Conservation (phyloP, 2,329 filamentous ascomycete genomes). For the Scleromitrula shiraiana region DNA sequence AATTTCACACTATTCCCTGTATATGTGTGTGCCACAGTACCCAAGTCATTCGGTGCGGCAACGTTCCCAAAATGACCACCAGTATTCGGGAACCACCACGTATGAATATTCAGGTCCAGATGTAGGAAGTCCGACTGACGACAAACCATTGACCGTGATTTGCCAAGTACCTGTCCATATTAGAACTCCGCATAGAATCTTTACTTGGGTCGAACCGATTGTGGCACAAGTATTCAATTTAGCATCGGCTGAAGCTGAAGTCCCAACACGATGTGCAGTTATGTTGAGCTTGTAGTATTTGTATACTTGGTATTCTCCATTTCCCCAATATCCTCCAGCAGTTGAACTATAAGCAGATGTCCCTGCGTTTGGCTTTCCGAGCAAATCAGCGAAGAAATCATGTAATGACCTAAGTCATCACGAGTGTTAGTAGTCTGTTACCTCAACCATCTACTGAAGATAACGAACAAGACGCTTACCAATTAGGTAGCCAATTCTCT, state of each 20-base stretch:
- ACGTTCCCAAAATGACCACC: constrained; percentile 17
- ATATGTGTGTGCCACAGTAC: constrained; percentile 29
- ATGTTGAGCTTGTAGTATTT: constrained; percentile 39
- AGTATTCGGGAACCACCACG: constrained; percentile 24
- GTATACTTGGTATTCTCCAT: constrained; percentile 39
- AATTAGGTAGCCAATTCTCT: constrained; percentile 15
- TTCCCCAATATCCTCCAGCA: constrained; percentile 32
- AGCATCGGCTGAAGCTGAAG: constrained; percentile 26
- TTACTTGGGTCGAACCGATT: constrained; percentile 14
- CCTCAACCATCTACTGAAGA: too few relatives aligned
- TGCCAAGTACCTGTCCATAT: constrained; percentile 20
- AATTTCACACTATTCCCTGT: constrained; percentile 31
- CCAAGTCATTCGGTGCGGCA: constrained; percentile 25
- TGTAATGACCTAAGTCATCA: too few relatives aligned
- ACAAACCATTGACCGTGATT: constrained; percentile 18
- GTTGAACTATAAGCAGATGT: constrained; percentile 13
- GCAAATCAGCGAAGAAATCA: constrained; percentile 18
- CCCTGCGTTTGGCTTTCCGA: constrained; percentile 16
- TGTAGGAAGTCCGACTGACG: constrained; percentile 15
- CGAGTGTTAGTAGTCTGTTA: too few relatives aligned
- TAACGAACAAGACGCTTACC: too few relatives aligned
- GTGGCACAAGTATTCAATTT: constrained; percentile 20
- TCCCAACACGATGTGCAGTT: constrained; percentile 34
- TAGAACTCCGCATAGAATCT: constrained; percentile 17
- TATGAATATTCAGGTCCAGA: constrained; percentile 20